A percentile compares a stretch with the other conserved stretches of the same genome.
phyloP scores from a whole-genome alignment of 306 rosid species.

The Dalbergia cochinchinensis region DNA sequence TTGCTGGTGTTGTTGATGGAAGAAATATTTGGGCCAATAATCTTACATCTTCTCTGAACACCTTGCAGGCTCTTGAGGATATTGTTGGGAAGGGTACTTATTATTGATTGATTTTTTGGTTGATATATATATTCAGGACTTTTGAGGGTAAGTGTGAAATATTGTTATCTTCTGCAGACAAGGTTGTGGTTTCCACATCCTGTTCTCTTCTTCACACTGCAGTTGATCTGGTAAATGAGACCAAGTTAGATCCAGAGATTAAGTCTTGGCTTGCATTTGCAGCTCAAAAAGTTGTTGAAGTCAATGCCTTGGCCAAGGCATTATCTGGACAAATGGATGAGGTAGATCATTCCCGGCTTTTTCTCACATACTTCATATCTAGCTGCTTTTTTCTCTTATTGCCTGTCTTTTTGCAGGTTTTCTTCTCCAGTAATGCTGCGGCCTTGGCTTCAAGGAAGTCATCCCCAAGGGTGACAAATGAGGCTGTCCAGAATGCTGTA shows the following conservation, averaged over 20 bases:
- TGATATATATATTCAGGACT: too few species aligned
- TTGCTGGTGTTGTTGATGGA: conserved; percentile 94
- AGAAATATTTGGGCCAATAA: conserved; percentile 95
- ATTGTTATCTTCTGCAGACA: conserved; percentile 51
- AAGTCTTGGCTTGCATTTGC: conserved; percentile 95
- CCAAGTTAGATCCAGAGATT: conserved; percentile 82
- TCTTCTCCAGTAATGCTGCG: conserved; percentile 61
- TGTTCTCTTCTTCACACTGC: conserved; percentile 93
- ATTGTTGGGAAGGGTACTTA: conserved; percentile 80
- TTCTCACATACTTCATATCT: background rate
- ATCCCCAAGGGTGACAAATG: conserved; percentile 85
- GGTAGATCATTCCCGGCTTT: conserved; percentile 45
- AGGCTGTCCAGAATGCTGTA: conserved; percentile 85
- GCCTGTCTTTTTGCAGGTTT: conserved; percentile 21
- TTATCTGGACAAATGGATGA: conserved; percentile 75
- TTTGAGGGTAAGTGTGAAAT: too few species aligned
- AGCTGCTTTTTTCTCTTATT: background rate
- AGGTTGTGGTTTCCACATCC: conserved; percentile 89
- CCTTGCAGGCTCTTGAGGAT: conserved; percentile 61
- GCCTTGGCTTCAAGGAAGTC: conserved; percentile 82
- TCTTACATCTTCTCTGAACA: conserved; percentile 65
- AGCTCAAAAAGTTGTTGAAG: conserved; percentile 89
- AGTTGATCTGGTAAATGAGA: conserved; percentile 87
- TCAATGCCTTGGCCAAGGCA: conserved; percentile 90
- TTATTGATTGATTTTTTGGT: background rate